Conservation (phyloP, 2,329 filamentous ascomycete genomes). For the Fusarium devonianum region DNA sequence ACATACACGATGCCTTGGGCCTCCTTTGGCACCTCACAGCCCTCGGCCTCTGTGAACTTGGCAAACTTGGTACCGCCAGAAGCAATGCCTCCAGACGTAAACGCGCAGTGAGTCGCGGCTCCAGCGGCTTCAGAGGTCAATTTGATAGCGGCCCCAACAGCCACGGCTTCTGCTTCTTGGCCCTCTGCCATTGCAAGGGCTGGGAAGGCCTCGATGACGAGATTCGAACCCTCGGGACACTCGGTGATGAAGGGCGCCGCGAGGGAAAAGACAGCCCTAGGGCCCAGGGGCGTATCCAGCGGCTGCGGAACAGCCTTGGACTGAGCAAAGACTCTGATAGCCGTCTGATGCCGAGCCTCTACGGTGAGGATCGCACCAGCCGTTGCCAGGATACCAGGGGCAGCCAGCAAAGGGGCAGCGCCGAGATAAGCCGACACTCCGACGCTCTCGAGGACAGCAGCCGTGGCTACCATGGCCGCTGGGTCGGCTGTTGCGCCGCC, state of each 20-base stretch:
- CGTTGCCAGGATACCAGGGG: slow-evolving; percentile 66
- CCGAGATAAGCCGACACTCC: slow-evolving; percentile 79
- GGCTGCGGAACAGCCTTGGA: slow-evolving; percentile 68
- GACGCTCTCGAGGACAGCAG: slow-evolving; percentile 74
- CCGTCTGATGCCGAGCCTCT: slow-evolving; percentile 76
- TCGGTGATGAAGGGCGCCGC: slow-evolving; percentile 75
- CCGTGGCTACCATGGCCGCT: slow-evolving; percentile 71
- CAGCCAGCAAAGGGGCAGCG: slow-evolving; percentile 70
- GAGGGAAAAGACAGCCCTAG: slow-evolving; percentile 75
- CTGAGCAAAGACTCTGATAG: slow-evolving; percentile 68
- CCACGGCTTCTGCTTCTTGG: slow-evolving; percentile 49
- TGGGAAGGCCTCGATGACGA: slow-evolving; percentile 66
- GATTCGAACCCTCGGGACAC: slow-evolving; percentile 72
- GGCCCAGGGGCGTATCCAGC: slow-evolving; percentile 74
- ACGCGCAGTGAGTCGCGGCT: slow-evolving; percentile 68
- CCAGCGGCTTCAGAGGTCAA: slow-evolving; percentile 60
- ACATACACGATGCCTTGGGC: slow-evolving; percentile 72
- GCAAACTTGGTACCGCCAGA: slow-evolving; percentile 68
- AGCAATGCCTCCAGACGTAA: slow-evolving; percentile 66
- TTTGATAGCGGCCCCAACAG: slow-evolving; percentile 41
- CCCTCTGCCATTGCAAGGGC: slow-evolving; percentile 59
- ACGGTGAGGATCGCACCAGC: slow-evolving; percentile 76
- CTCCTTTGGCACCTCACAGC: slow-evolving; percentile 68
- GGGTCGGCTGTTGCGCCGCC: slow-evolving; percentile 74
- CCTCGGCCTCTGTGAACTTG: slow-evolving; percentile 57